Base-by-base conservation (phyloP, 139 green algal genomes). In the Astrephomene gubernaculifera region DNA sequence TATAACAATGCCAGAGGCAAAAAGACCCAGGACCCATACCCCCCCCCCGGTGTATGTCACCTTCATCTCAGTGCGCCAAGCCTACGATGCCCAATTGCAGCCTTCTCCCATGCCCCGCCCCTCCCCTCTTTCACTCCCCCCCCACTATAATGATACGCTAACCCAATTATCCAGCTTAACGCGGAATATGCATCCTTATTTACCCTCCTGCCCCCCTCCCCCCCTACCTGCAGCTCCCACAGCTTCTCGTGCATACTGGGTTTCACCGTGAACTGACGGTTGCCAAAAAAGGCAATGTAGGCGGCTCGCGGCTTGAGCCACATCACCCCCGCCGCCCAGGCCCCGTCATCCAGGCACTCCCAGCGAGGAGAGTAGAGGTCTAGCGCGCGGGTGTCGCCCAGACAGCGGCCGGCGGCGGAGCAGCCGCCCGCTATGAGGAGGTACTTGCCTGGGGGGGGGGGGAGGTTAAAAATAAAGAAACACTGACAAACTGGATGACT, bases 201-300 rank as follows among this genome's bases (percentile, higher is more conserved):
- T 25, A 12, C 12, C 49, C 49, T 17, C 49, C 49, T 57, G 14
- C 49, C 65, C 24, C 43, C 43, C 70, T 41, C 24, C 3, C 76
- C 24, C 3, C 76, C 1, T 73, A 92, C 86, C 86, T 92, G 86
- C 80, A 97, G 86, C 93, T 96, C 91, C 35, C 85, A 87, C 81
- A 97, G 88, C 86, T 86, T 86, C 52, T 96, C 90, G 8, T 95
- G 89, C 75, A 94, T 87, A 87, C 83, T 87, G 21, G 93, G 92
- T 87, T 95, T 94, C 38, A 97, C 39, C 31, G 90, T 93, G 84
- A 92, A 92, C 45, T 97, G 89, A 82, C 88, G 90, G 86, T 92
- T 93, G 69, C 90, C 93, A 43, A 87, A 81, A 75, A 96, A 95
- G 29, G 80, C 87, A 14, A 78, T 89, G 88, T 93, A 94, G 29